A percentile compares a stretch with the other conserved stretches of the same genome.
phyloP scores from a whole-genome alignment of 192 early-diverging fungal genomes.

The Globomyces pollinis-pini region DNA sequence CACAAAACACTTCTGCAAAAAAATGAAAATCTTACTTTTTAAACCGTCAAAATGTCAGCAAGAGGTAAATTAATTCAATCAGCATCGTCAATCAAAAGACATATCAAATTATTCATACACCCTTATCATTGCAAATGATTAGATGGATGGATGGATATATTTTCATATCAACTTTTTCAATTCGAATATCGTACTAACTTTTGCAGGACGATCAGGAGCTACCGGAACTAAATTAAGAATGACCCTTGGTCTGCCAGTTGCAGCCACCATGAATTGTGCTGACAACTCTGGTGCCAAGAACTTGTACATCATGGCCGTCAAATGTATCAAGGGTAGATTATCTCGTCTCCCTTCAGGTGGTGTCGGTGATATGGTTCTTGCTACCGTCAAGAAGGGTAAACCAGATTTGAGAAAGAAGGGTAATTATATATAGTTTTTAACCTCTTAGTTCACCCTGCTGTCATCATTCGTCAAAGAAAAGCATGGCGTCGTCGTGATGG shows the following conservation, averaged over 20 bases:
- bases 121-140: too few relatives aligned
- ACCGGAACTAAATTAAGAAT: slow-evolving; percentile 97
- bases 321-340: slow-evolving; percentile 89
- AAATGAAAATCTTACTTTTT: too few relatives aligned
- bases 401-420: slow-evolving; percentile 99
- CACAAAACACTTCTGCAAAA: too few relatives aligned
- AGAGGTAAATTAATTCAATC: too few relatives aligned
- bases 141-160: too few relatives aligned
- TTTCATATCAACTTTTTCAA: slow-evolving; percentile 15
- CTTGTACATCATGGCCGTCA: slow-evolving; percentile 98
- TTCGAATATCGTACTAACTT: too few relatives aligned
- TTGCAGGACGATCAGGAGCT: slow-evolving; percentile 24
- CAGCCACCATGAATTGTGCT: slow-evolving; percentile 99
- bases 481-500: slow-evolving; percentile 98
- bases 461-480: slow-evolving; percentile 99
- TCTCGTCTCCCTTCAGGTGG: slow-evolving; percentile 97
- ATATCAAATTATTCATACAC: too few relatives aligned
- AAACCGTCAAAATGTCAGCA: not conserved
- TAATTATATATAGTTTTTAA: slow-evolving; percentile 29
- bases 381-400: slow-evolving; percentile 99
- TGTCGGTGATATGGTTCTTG: slow-evolving; percentile 98
- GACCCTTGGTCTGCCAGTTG: slow-evolving; percentile 94
- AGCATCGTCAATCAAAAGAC: too few relatives aligned
- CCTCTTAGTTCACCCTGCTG: slow-evolving; percentile 95
- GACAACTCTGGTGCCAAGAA: slow-evolving; percentile 99